Evolutionary conservation across 164 flowering plant genomes (phyloP).

Genomic region (Macadamia tetraphylla): DNA sequence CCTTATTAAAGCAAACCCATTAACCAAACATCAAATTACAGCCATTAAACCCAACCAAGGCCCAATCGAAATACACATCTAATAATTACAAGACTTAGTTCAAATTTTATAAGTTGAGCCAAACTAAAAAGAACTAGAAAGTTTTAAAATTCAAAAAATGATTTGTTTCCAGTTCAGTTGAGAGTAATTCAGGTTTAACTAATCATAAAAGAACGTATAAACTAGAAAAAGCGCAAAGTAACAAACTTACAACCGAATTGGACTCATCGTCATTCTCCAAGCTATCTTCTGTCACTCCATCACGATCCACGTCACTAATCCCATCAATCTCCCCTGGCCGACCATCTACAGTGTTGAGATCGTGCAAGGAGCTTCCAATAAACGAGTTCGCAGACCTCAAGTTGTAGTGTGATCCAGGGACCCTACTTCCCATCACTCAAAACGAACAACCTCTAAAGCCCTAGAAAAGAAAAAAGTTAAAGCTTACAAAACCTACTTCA

Average conservation of each 20-base stretch:
- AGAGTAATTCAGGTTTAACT: background rate
- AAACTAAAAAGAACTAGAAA: too few species aligned
- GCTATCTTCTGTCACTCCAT: conserved; percentile 42
- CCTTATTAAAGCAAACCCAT: background rate
- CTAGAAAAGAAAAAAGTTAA: background rate
- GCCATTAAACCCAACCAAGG: too few species aligned
- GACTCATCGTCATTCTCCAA: conserved; percentile 55
- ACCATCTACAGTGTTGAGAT: conserved; percentile 58
- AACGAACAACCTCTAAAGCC: conserved; percentile 11
- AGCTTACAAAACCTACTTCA: background rate
- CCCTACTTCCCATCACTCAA: conserved; percentile 47
- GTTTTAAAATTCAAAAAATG: too few species aligned
- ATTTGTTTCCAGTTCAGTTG: too few species aligned
- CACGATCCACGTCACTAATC: conserved; percentile 40
- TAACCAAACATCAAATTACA: too few species aligned
- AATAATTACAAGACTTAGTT: too few species aligned
- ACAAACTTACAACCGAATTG: conserved; percentile 43
- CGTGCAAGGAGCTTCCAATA: conserved; percentile 56
- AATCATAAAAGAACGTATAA: background rate
- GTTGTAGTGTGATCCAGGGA: conserved; percentile 54
- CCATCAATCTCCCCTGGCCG: conserved; percentile 36
- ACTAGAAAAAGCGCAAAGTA: background rate
- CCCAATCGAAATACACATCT: too few species aligned
- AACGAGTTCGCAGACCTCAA: conserved; percentile 54
- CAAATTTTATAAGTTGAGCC: too few species aligned